Percentiles rank a stretch among this genome's conserved stretches.
These are phyloP conservation scores for Basipetospora chlamydospora DNA, from an alignment of 2,329 filamentous ascomycete genomes.

Conservation along the genomic window DNA sequence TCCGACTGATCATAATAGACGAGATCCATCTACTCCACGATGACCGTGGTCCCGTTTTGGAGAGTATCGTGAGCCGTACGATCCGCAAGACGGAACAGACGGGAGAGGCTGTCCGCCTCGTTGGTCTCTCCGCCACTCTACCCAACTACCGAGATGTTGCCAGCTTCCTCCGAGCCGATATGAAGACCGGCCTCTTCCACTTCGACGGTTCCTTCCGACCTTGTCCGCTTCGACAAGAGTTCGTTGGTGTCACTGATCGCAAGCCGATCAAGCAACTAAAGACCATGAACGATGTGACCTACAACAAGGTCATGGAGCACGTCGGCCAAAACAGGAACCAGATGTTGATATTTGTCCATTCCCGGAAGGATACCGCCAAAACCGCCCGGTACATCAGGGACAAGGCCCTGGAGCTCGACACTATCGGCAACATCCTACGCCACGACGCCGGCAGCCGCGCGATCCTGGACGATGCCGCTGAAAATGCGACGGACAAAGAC, in stretches of 20 bases:
- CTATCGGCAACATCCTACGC: slow-evolving; percentile 87
- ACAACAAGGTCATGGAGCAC: slow-evolving; percentile 93
- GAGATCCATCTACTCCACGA: slow-evolving; percentile 97
- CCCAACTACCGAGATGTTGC: slow-evolving; percentile 96
- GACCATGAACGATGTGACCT: slow-evolving; percentile 98
- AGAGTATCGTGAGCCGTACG: slow-evolving; percentile 91
- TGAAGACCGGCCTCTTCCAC: slow-evolving; percentile 77
- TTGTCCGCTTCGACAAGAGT: slow-evolving; percentile 90
- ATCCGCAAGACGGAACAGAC: slow-evolving; percentile 90
- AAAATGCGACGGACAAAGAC: slow-evolving; percentile 68
- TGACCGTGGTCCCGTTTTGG: slow-evolving; percentile 87
- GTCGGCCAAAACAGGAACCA: slow-evolving; percentile 87
- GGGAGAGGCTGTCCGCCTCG: slow-evolving; percentile 77
- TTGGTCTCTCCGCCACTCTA: slow-evolving; percentile 86
- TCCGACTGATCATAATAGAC: slow-evolving; percentile 89
- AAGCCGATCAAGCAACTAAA: slow-evolving; percentile 98
- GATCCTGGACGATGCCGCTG: slow-evolving; percentile 72
- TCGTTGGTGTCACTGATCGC: slow-evolving; percentile 92
- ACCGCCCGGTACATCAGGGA: slow-evolving; percentile 93
- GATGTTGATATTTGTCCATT: slow-evolving; percentile 98
- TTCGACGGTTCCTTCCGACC: slow-evolving; percentile 91
- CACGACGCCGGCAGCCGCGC: slow-evolving; percentile 86
- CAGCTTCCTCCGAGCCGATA: slow-evolving; percentile 83
- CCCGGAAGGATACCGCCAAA: slow-evolving; percentile 94
- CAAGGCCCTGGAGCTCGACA: slow-evolving; percentile 93